These are phyloP conservation scores for Crassisporium funariophilum DNA, from an alignment of 768 basidiomycete species.

Conservation along the genomic window DNA sequence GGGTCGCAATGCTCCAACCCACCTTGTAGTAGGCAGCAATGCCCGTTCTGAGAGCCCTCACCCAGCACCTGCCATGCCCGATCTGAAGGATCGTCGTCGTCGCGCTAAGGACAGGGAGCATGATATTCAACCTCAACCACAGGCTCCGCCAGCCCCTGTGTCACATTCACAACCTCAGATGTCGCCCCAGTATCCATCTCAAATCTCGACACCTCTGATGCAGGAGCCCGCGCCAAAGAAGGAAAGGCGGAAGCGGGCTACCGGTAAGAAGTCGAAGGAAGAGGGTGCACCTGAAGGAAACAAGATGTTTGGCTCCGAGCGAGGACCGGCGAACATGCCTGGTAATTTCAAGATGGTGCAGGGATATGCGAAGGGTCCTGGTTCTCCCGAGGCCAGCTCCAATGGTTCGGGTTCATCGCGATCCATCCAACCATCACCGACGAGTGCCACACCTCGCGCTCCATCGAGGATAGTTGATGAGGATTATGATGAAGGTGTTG, in stretches of 20 bases:
- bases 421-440: slow-evolving; percentile 75
- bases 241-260: slow-evolving; percentile 53
- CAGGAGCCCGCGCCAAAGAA: slow-evolving; percentile 54
- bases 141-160: slow-evolving; percentile 23
- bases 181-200: slow-evolving; percentile 24
- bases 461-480: slow-evolving; percentile 81
- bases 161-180: slow-evolving; percentile 13
- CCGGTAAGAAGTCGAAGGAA: slow-evolving; percentile 27
- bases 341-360: slow-evolving; percentile 21
- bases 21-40: slow-evolving; percentile 31
- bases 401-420: slow-evolving; percentile 64
- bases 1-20: slow-evolving; percentile 34
- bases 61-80: slow-evolving; percentile 30
- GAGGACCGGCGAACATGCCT: slow-evolving; percentile 14
- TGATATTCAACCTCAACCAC: slow-evolving; percentile 23
- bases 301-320: slow-evolving; percentile 13
- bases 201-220: slow-evolving; percentile 22
- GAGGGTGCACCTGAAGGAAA: slow-evolving; percentile 17
- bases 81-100: slow-evolving; percentile 17
- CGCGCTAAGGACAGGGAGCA: slow-evolving; percentile 52
- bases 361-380: slow-evolving; percentile 41
- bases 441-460: slow-evolving; percentile 56
- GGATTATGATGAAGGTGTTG: slow-evolving; percentile 88
- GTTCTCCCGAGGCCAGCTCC: slow-evolving; percentile 67
- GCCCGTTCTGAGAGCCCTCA: slow-evolving; percentile 67